These are phyloP conservation scores for Rhodomyrtus tomentosa DNA, from an alignment of 345 rosid genomes.

Conservation along the genomic window DNA sequence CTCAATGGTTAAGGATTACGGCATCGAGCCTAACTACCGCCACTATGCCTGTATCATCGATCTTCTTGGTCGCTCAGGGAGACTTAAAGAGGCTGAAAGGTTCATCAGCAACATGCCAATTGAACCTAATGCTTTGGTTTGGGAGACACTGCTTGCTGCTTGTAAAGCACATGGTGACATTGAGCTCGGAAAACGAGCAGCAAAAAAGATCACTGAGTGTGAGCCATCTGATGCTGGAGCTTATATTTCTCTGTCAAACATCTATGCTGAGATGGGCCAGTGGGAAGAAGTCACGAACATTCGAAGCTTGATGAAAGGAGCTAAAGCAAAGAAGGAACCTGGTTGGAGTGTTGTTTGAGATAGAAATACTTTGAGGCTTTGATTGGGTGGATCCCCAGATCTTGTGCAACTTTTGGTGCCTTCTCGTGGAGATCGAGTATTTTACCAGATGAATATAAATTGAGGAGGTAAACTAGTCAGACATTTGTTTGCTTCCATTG, in stretches of 20 bases:
- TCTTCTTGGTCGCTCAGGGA: constrained; percentile 72
- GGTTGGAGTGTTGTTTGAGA: constrained; percentile 55
- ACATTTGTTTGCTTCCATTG: not conserved
- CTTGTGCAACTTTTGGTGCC: not conserved
- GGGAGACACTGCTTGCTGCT: constrained; percentile 80
- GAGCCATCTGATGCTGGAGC: constrained; percentile 52
- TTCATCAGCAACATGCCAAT: constrained; percentile 50
- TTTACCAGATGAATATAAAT: not conserved
- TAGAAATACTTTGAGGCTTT: not conserved
- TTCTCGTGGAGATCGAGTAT: not conserved
- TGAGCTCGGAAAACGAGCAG: constrained; percentile 64
- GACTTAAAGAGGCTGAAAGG: constrained; percentile 57
- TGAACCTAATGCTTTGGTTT: constrained; percentile 50
- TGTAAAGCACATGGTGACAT: constrained; percentile 59
- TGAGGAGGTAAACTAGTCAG: not conserved
- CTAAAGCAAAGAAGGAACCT: constrained; percentile 43
- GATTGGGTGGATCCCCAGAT: not conserved
- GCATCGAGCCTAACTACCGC: constrained; percentile 43
- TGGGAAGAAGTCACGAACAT: constrained; percentile 61
- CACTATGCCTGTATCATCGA: constrained; percentile 78
- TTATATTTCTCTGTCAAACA: constrained; percentile 61
- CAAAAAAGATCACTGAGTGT: constrained; percentile 37
- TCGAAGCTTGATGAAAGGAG: constrained; percentile 46
- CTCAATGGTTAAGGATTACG: constrained; percentile 48
- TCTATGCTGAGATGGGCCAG: constrained; percentile 61